Conservation (phyloP, 148 eudicot genomes). For the Vaccinium darrowii region DNA sequence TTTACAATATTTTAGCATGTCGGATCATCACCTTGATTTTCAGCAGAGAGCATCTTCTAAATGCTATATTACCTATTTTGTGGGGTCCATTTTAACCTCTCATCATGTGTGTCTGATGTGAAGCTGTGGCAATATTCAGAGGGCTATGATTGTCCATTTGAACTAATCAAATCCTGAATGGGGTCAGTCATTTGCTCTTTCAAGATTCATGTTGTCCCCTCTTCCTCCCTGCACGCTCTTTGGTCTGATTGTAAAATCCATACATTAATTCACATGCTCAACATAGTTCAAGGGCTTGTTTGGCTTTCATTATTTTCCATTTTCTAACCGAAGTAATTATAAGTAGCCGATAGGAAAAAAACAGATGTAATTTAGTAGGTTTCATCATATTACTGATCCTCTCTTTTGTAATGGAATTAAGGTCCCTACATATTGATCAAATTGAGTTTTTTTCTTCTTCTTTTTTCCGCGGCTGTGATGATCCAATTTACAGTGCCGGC, state of each 20-base stretch:
- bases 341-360: too few species aligned
- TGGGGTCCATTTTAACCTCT: not conserved
- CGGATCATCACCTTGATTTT: conserved; percentile 11
- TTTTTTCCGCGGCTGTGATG: too few species aligned
- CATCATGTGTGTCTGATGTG: conserved; percentile 16
- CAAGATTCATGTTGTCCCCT: conserved; percentile 27
- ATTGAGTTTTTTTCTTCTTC: not conserved
- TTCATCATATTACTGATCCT: too few species aligned
- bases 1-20: not conserved
- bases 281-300: conserved; percentile 15
- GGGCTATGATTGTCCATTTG: conserved; percentile 20
- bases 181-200: conserved; percentile 24
- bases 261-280: not conserved
- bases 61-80: not conserved
- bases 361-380: not conserved
- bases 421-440: not conserved
- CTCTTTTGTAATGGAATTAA: not conserved
- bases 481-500: too few species aligned
- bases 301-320: conserved; percentile 6
- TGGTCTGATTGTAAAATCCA: conserved; percentile 14
- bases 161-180: conserved; percentile 22
- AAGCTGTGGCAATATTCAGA: conserved; percentile 5
- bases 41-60: not conserved
- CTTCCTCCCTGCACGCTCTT: conserved; percentile 1
- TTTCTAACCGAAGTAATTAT: not conserved